Percentiles rank a stretch among this genome's conserved stretches.
Evolutionary conservation across 2,329 filamentous ascomycete genomes (phyloP).

Genomic region (Emericellopsis atlantica): DNA sequence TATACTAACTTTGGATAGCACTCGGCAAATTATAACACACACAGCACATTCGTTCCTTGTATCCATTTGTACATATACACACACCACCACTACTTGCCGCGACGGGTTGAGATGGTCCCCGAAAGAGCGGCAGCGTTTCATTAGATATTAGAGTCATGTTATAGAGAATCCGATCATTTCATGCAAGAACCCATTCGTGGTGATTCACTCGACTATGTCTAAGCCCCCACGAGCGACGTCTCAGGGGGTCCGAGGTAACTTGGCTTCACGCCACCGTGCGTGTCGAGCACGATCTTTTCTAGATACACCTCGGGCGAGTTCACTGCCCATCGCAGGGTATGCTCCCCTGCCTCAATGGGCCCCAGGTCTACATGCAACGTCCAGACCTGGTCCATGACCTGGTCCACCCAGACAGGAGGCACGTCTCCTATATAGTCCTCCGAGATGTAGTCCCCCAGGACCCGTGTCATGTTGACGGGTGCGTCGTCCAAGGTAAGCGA

Average conservation of each 20-base stretch:
- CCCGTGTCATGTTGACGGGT: background rate
- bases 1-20: too few relatives aligned
- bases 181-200: too few relatives aligned
- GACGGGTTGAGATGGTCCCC: too few relatives aligned
- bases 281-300: slow-evolving; percentile 16
- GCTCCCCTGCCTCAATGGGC: slow-evolving; percentile 6
- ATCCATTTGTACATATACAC: too few relatives aligned
- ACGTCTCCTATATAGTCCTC: background rate
- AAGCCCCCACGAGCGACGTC: background rate
- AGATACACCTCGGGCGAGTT: slow-evolving; percentile 17
- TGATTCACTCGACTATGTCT: background rate
- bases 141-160: too few relatives aligned
- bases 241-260: background rate
- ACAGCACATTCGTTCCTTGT: too few relatives aligned
- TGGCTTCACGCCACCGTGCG: background rate
- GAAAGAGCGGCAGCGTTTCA: too few relatives aligned
- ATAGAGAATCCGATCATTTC: too few relatives aligned
- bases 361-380: slow-evolving; percentile 16
- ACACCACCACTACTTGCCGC: too few relatives aligned
- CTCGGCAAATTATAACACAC: too few relatives aligned
- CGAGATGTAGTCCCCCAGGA: background rate
- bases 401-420: background rate
- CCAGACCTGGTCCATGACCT: slow-evolving; percentile 26
- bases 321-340: slow-evolving; percentile 12
- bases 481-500: too few relatives aligned